Conservation (phyloP, 75 land plant genomes). For the Ceratopteris richardii region DNA sequence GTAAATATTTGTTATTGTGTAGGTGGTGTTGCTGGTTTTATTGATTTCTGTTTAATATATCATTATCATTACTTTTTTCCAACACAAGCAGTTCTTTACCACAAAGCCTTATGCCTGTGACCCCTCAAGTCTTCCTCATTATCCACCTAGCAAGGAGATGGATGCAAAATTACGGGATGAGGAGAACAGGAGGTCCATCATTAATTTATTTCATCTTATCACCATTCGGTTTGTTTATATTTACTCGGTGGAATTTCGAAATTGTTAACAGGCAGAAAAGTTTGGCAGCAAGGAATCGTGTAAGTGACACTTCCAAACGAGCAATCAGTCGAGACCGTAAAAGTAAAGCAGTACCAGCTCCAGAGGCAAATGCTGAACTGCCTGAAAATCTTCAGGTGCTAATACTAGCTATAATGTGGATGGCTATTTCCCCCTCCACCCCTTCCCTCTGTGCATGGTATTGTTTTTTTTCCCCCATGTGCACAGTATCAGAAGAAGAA, state of each 20-base stretch:
- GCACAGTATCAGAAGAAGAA: no score
- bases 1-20: background rate
- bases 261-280: slow-evolving; percentile 16
- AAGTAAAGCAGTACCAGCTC: slow-evolving; percentile 63
- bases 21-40: background rate
- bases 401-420: background rate
- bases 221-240: background rate
- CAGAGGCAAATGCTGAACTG: slow-evolving; percentile 80
- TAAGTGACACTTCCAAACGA: slow-evolving; percentile 39
- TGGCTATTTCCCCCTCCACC: background rate
- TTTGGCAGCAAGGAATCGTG: slow-evolving; percentile 28
- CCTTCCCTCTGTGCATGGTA: no score
- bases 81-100: slow-evolving; percentile 50
- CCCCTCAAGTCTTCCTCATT: slow-evolving; percentile 77
- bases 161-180: slow-evolving; percentile 68
- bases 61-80: background rate
- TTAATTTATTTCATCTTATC: background rate
- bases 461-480: no score
- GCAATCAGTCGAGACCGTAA: slow-evolving; percentile 34
- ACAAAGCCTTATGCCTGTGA: slow-evolving; percentile 80
- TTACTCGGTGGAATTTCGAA: background rate
- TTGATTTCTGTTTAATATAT: background rate
- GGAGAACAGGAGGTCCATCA: slow-evolving; percentile 50
- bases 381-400: slow-evolving; percentile 61
- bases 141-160: slow-evolving; percentile 88